These are phyloP conservation scores for Gryganskiella cystojenkinii DNA, from an alignment of 192 early-diverging fungal species.

Conservation along the genomic window DNA sequence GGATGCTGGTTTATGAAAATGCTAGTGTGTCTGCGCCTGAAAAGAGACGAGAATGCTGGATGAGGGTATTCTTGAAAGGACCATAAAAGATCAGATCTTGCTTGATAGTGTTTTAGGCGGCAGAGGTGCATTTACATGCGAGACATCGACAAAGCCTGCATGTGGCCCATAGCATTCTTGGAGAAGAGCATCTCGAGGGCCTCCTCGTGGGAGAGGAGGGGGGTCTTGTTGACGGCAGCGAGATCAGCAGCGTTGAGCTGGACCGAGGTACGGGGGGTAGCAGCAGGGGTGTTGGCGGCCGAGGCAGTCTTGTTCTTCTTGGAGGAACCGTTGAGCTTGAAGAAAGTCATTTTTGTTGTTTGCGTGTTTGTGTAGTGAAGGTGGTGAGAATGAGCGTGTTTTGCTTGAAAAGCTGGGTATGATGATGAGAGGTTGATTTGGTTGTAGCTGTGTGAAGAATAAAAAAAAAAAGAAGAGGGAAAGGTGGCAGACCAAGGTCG, in stretches of 20 bases:
- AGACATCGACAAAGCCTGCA: constrained; percentile 19
- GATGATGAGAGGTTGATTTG: too few species aligned
- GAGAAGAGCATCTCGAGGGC: constrained; percentile 18
- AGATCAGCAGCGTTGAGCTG: constrained; percentile 8
- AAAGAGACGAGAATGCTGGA: too few species aligned
- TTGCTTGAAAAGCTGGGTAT: too few species aligned
- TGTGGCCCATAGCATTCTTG: constrained; percentile 20
- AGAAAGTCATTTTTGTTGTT: constrained; percentile 12
- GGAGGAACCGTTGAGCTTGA: constrained; percentile 20
- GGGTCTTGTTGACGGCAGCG: background rate
- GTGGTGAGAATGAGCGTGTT: too few species aligned
- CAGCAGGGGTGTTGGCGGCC: constrained; percentile 12
- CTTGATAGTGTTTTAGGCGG: too few species aligned
- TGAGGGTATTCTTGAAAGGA: too few species aligned
- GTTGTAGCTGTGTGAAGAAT: too few species aligned
- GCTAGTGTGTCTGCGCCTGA: too few species aligned
- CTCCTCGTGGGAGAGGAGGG: background rate
- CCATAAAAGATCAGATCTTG: too few species aligned
- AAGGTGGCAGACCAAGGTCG: too few species aligned
- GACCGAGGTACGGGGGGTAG: constrained; percentile 20
- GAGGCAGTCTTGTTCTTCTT: constrained; percentile 34
- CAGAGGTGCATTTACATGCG: constrained; percentile 2
- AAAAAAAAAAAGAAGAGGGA: too few species aligned
- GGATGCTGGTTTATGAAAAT: too few species aligned
- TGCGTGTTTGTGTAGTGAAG: background rate